Evolutionary conservation across 208 protist genomes (phyloP), one percentile per base, ranked within the genome.

Genomic region (Wallacemonas sp.): DNA sequence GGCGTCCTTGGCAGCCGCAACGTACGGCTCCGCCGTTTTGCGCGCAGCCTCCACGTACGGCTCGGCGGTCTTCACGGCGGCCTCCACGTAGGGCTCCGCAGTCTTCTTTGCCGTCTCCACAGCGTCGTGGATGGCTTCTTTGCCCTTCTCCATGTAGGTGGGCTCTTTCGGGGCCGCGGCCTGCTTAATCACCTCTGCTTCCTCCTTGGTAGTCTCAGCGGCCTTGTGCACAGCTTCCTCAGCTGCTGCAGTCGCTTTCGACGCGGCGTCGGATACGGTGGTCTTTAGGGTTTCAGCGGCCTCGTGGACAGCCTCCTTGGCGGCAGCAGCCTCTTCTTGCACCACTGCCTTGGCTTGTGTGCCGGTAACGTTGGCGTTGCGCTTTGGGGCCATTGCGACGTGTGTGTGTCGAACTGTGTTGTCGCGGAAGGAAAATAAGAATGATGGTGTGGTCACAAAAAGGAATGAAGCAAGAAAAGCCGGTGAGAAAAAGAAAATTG

Each of bases 11-110:
- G 56, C 66, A 2, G 55, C 11, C 14, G 2, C 39, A 11, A 62
- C 15, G 28, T 44, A 44, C 39, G 27, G 34, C 46, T 56, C 59
- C 1, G 54, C 67, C 19, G 56, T 27, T 5, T 46, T 42, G 26
- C 38, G 27, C 17, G 45, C 45, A 1, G 19, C 60, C 4, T 68
- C 74, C 42, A 81, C 62, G 45, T 78, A 82, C 42, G 72, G 70
- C 15, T 78, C 73, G 1, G 73, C 77, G 49, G 72, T 68, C 62
- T 83, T 68, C 27, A 44, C 44, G n/a, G 65, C 68, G 38, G 71
- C 60, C 5, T 83, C 77, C 27, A 72, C 62, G 44, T 73, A 74
- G 38, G 44, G 66, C 26, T 78, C 71, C 9, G 76, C 66, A 11
- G 53, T 58, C 36, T 63, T 67, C 19, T 74, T 64, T 0, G 63